These are phyloP conservation scores for Westerdykella sp. DNA, from an alignment of 2,329 filamentous ascomycete genomes.

Conservation along the genomic window DNA sequence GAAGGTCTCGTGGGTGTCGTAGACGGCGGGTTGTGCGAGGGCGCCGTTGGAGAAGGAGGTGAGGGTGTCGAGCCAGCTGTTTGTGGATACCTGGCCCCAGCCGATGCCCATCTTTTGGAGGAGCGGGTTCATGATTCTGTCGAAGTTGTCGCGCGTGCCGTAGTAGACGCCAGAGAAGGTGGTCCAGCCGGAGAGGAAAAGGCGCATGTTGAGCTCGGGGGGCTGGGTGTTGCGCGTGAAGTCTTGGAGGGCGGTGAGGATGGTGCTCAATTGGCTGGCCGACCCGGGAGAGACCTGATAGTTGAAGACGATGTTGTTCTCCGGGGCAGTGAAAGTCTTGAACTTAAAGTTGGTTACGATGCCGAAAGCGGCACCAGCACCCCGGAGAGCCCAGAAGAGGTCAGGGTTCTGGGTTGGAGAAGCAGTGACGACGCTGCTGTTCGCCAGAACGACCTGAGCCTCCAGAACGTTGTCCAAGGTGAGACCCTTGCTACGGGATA, in stretches of 20 bases:
- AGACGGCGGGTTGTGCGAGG: conserved; percentile 14
- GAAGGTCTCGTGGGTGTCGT: conserved; percentile 24
- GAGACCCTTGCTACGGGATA: conserved; percentile 19
- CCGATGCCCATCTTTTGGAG: conserved; percentile 15
- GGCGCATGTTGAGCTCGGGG: conserved; percentile 22
- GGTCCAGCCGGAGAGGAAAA: conserved; percentile 14
- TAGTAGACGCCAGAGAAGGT: conserved; percentile 23
- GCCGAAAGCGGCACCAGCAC: conserved; percentile 37
- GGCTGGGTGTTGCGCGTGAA: conserved; percentile 19
- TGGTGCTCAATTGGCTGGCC: conserved; percentile 11
- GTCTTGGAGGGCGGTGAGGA: conserved; percentile 17
- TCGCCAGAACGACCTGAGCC: conserved; percentile 28
- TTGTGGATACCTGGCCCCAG: conserved; percentile 4
- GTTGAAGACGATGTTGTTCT: conserved; percentile 20
- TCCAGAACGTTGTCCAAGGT: conserved; percentile 22
- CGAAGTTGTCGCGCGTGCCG: conserved; percentile 16
- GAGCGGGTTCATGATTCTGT: conserved; percentile 20
- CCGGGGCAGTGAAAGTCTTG: conserved; percentile 22
- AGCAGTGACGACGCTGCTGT: conserved; percentile 31
- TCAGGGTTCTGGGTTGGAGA: conserved; percentile 30
- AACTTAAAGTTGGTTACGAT: conserved; percentile 34
- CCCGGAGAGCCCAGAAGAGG: conserved; percentile 39
- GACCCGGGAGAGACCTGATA: conserved; percentile 14
- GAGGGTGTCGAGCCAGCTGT: conserved; percentile 19
- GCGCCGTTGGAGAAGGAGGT: conserved; percentile 16